Conservation (phyloP, 768 basidiomycete species). For the Wakefieldia striispora region DNA sequence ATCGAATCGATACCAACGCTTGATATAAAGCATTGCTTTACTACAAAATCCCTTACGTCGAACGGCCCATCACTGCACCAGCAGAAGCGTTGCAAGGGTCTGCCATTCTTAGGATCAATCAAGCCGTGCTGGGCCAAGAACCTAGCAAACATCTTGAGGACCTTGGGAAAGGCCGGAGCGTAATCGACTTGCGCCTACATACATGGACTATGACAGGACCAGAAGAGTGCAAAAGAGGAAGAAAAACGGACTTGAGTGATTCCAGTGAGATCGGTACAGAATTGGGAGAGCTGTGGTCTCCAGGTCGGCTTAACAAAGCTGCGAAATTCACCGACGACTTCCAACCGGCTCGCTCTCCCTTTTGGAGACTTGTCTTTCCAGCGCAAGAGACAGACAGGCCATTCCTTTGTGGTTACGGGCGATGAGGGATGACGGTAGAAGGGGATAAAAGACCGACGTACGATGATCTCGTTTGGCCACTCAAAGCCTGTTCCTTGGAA, state of each 20-base stretch:
- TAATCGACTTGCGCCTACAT: conserved; percentile 75
- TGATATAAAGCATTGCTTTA: conserved; percentile 89
- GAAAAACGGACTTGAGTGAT: conserved; percentile 77
- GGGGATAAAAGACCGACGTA: conserved; percentile 38
- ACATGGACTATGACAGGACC: conserved; percentile 5
- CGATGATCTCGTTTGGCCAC: conserved; percentile 96
- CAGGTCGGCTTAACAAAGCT: conserved; percentile 87
- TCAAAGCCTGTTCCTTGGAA: conserved; percentile 60
- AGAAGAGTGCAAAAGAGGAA: not conserved
- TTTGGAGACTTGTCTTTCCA: conserved; percentile 67
- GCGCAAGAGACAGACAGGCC: conserved; percentile 84
- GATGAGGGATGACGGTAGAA: conserved; percentile 5
- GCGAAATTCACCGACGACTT: conserved; percentile 79
- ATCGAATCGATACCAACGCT: conserved; percentile 45
- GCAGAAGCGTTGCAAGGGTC: conserved; percentile 61
- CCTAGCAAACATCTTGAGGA: conserved; percentile 57
- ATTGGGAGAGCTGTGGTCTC: conserved; percentile 75
- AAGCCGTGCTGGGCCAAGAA: conserved; percentile 75
- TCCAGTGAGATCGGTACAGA: conserved; percentile 86
- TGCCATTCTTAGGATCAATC: conserved; percentile 56
- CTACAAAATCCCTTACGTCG: conserved; percentile 80
- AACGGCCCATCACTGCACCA: conserved; percentile 87
- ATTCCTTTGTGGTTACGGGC: conserved; percentile 57
- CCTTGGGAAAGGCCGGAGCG: conserved; percentile 73
- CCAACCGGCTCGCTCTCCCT: conserved; percentile 53